Evolutionary conservation across 805 yeast genomes (phyloP), one percentile per base, ranked within the genome.

Genomic region (Yarrowia yakushimensis): DNA sequence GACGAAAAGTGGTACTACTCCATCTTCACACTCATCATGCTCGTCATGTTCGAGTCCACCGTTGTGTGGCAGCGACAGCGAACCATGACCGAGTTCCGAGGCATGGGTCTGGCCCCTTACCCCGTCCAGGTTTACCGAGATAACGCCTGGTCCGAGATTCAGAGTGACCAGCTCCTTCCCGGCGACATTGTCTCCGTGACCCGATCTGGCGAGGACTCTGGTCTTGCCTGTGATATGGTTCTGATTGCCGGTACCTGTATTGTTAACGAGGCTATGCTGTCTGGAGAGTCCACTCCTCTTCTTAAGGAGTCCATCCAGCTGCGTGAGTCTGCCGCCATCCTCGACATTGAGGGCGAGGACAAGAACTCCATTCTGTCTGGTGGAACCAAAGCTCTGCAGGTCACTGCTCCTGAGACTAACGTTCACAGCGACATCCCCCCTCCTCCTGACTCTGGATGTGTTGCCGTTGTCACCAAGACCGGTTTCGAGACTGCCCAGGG

Each of bases 401-500:
- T 92, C 31, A 85, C 96, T 41, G 74, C 84, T 50, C 61, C 61
- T 25, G 60, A 36, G 46, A 39, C 60, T 33, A 45, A 45, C 52
- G 52, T 45, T 7, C 52, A 45, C 52, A 82, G 81, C 66, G 63
- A 67, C 36, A 72, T 86, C 48, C 83, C 86, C 13, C 69, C 81
- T 33, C 85, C 97, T 62, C 98, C 99, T 45, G 97, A 94, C 74
- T 76, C 81, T 37, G 99, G 99, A 73, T 96, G 97, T 30, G 74
- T 92, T 54, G 98, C 98, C 7, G 76, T 88, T 63, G 97, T 92
- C 57, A 79, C 88, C 42, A 91, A 90, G 73, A 93, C 97, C 48
- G 99, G 99, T n/a, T 94, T 94, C 71, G 99, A 94, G 77, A 94
- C 99, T 41, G 86, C 97, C 41, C 99, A 94, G 78, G 99, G 99